A percentile compares a stretch with the other conserved stretches of the same genome.
Evolutionary conservation across 2,329 filamentous ascomycete species (phyloP).

Genomic region (Ophiostoma populinum): DNA sequence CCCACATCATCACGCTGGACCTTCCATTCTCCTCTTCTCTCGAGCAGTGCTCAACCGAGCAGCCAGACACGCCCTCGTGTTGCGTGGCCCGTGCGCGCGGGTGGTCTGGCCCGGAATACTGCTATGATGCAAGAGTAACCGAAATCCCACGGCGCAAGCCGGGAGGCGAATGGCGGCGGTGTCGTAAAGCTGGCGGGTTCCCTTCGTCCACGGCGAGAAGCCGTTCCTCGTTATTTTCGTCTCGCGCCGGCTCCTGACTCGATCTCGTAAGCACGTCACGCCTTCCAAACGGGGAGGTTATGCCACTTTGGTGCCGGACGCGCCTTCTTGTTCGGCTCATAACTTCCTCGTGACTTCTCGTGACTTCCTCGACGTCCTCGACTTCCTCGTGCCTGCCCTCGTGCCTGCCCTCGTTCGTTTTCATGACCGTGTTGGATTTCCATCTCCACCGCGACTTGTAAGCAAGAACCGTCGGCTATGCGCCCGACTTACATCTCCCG

Average conservation of each 20-base stretch:
- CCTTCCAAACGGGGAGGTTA: neutral
- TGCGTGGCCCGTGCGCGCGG: constrained; percentile 1
- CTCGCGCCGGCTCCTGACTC: constrained; percentile 1
- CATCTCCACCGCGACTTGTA: too few species aligned
- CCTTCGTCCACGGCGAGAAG: constrained; percentile 3
- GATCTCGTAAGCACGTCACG: neutral
- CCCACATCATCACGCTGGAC: constrained; percentile 1
- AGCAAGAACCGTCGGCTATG: too few species aligned
- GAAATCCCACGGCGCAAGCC: constrained; percentile 5
- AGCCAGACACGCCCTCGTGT: too few species aligned
- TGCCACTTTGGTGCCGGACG: neutral
- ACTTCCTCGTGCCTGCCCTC: neutral
- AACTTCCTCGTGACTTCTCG: neutral
- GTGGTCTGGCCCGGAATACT: neutral
- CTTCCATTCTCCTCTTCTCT: constrained; percentile 1
- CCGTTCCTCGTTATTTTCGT: constrained; percentile 10
- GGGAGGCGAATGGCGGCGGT: too few species aligned
- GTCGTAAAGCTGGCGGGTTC: too few species aligned
- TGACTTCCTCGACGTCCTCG: too few species aligned
- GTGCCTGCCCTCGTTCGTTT: constrained; percentile 3
- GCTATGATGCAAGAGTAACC: constrained; percentile 3
- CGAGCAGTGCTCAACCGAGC: neutral
- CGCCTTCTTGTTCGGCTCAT: neutral
- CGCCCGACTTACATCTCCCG: too few species aligned
- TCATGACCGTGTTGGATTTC: too few species aligned